phyloP scores from a whole-genome alignment of 495 filamentous ascomycete species.

The Entonaema liquescens region DNA sequence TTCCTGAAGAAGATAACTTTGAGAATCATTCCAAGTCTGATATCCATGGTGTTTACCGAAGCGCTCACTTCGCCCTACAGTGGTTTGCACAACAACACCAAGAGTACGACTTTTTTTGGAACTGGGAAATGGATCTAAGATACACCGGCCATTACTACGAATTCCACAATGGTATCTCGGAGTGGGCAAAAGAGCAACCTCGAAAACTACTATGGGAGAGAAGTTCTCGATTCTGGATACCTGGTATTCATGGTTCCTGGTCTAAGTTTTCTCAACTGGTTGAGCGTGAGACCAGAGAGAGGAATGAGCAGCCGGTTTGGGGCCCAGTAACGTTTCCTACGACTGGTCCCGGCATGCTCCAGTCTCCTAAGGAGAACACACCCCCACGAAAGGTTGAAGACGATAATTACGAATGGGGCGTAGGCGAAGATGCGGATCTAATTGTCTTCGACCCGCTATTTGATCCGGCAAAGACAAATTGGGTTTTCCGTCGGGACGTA shows the following conservation, averaged over 20 bases:
- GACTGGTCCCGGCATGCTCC: slow-evolving; percentile 13
- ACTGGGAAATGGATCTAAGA: slow-evolving; percentile 69
- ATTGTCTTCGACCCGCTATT: slow-evolving; percentile 62
- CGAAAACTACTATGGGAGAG: slow-evolving; percentile 63
- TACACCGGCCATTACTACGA: slow-evolving; percentile 66
- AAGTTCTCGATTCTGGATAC: slow-evolving; percentile 57
- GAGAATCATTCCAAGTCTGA: slow-evolving; percentile 56
- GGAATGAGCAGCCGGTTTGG: slow-evolving; percentile 38
- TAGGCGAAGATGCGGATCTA: slow-evolving; percentile 67
- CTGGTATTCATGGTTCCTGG: slow-evolving; percentile 54
- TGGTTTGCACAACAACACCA: slow-evolving; percentile 65
- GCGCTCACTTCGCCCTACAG: slow-evolving; percentile 57
- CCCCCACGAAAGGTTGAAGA: slow-evolving; percentile 55
- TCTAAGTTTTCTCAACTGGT: slow-evolving; percentile 55
- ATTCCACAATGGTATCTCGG: slow-evolving; percentile 56
- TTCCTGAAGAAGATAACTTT: slow-evolving; percentile 52
- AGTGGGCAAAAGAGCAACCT: slow-evolving; percentile 63
- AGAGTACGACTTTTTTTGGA: slow-evolving; percentile 69
- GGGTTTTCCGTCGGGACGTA: slow-evolving; percentile 68
- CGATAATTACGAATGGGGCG: slow-evolving; percentile 65
- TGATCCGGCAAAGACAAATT: slow-evolving; percentile 61
- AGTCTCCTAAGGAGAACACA: slow-evolving; percentile 50
- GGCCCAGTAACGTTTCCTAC: slow-evolving; percentile 39
- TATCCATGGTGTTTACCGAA: slow-evolving; percentile 48
- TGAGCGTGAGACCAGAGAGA: slow-evolving; percentile 42